Conservation (phyloP, 2,329 filamentous ascomycete genomes). For the Macrophomina pseudophaseolina region DNA sequence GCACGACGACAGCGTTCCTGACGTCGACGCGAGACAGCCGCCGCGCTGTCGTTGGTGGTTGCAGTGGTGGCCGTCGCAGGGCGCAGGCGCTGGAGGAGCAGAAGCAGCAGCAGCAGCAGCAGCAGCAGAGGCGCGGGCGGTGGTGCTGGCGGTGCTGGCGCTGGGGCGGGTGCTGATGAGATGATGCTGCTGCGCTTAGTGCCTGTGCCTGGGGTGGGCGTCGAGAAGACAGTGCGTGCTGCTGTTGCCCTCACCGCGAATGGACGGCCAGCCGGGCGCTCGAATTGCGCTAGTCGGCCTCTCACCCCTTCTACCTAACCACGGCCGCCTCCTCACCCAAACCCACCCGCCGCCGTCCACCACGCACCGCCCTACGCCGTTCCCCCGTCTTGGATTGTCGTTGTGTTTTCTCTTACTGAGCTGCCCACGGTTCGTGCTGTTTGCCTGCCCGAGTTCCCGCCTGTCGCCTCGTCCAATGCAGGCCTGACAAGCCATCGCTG, state of each 20-base stretch:
- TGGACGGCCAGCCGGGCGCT: slow-evolving; percentile 14
- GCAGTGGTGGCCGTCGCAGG: not conserved
- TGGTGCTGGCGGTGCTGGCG: not conserved
- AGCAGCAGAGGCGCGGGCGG: not conserved
- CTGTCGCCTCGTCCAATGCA: slow-evolving; percentile 26
- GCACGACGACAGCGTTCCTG: slow-evolving; percentile 16
- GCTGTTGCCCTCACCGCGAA: slow-evolving; percentile 8
- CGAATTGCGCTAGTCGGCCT: slow-evolving; percentile 19
- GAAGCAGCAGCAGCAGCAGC: too few species aligned
- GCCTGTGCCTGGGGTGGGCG: not conserved
- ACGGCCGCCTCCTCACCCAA: slow-evolving; percentile 24
- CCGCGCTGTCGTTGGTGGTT: not conserved
- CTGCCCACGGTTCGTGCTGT: slow-evolving; percentile 18
- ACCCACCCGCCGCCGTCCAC: slow-evolving; percentile 19
- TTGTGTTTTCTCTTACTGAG: slow-evolving; percentile 19
- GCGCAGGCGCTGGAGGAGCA: not conserved
- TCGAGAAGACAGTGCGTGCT: too few species aligned
- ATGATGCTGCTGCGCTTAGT: not conserved
- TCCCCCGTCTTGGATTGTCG: slow-evolving; percentile 21
- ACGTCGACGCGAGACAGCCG: slow-evolving; percentile 12
- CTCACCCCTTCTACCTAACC: slow-evolving; percentile 23
- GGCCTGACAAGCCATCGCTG: slow-evolving; percentile 27
- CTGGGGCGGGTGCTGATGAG: not conserved
- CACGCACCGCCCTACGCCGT: slow-evolving; percentile 17
- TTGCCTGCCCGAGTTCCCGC: slow-evolving; percentile 22